Evolutionary conservation across 1,139 yeast genomes (phyloP).

Genomic region (Magnusiomyces suaveolens): DNA sequence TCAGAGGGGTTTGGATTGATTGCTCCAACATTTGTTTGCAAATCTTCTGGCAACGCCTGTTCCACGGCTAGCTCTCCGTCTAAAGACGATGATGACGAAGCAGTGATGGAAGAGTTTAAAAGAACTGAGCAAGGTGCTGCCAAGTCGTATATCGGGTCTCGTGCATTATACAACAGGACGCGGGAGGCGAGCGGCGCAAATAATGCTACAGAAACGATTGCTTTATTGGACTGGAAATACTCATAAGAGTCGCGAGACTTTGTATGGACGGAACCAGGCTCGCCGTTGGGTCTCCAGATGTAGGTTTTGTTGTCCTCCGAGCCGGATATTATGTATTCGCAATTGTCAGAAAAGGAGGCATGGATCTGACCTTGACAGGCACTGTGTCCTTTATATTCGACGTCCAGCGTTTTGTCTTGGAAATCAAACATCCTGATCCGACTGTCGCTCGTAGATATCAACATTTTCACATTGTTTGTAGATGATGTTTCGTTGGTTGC

Average conservation of each 20-base stretch:
- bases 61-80: too few relatives aligned
- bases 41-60: background rate
- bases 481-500: background rate
- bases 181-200: conserved; percentile 73
- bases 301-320: conserved; percentile 45
- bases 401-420: conserved; percentile 46
- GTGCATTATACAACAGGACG: conserved; percentile 56
- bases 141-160: conserved; percentile 68
- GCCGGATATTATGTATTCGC: conserved; percentile 35
- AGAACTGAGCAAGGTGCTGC: conserved; percentile 31
- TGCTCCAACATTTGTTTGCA: too few relatives aligned
- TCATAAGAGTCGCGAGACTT: conserved; percentile 34
- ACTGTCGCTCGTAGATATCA: conserved; percentile 66
- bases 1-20: conserved; percentile 16
- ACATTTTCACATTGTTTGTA: conserved; percentile 16
- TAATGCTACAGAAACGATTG: conserved; percentile 62
- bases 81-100: background rate
- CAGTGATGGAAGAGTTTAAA: background rate
- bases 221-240: conserved; percentile 68
- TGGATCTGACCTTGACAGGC: conserved; percentile 63
- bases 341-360: conserved; percentile 55
- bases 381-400: conserved; percentile 63
- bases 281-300: conserved; percentile 42
- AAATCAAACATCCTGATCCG: conserved; percentile 57
- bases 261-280: conserved; percentile 8